Base-by-base conservation (phyloP, 2,329 filamentous ascomycete species). In the Aspergillus sojae region DNA sequence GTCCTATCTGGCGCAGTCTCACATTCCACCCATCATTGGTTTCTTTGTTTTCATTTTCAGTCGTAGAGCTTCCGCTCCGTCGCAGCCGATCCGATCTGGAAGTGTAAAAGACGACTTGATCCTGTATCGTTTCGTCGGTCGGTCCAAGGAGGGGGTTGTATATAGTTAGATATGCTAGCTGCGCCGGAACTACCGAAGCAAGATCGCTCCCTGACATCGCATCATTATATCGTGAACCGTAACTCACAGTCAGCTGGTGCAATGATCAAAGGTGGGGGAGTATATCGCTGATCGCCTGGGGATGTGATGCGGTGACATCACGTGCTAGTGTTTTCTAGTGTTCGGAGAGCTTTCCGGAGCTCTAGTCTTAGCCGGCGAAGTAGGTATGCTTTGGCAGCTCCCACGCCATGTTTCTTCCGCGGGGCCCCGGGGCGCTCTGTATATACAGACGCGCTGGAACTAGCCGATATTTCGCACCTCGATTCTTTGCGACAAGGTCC, bases 51-150 rank as follows among this genome's bases (percentile, higher is more conserved):
- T 71, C 67, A 50, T 71, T 68, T 58, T 74, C 67, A 2, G 23
- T 45, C 9, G 57, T 28, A 3, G 65, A 63, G 48, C 59, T 67
- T 57, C 67, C 67, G 45, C 63, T 62, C 54, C 61, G 62, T 65
- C 72, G 72, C 57, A 71, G 68, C 66, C 75, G 70, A 55, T 63
- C 73, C 32, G 74, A 66, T 61, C 72, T 73, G 6, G 92, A 93
- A 71, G 91, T 91, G 80, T 96, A 97, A 83, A 97, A 99, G 70
- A 97, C 92, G 67, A 98, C 92, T 80, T 99, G 92, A 71, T 94
- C 85, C 57, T 86, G 83, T 67, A 94, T 81, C 2, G 89, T 91
- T 74, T 93, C 90, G 75, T 93, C 91, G 76, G 85, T 86, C 41
- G 75, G 84, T 71, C 91, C 90, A 52, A 96, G 85, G 6, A 90